Percentiles rank a stretch among this genome's conserved stretches.
These are phyloP conservation scores for Epichloe scottii DNA, from an alignment of 2,329 filamentous ascomycete species.

Conservation along the genomic window DNA sequence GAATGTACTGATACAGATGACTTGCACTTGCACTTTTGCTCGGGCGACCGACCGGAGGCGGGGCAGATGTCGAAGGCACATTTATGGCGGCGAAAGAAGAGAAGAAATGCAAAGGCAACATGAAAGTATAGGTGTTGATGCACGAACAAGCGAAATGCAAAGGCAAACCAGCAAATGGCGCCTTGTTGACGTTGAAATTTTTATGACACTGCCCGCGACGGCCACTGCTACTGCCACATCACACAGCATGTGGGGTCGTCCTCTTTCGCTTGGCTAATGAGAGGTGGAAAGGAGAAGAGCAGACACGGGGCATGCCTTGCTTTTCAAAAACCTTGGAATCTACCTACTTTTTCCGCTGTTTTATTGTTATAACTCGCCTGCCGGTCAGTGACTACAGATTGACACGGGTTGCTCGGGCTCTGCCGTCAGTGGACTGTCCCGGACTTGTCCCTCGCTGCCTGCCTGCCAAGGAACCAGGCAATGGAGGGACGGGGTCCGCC, in stretches of 20 bases:
- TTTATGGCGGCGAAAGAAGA: not conserved
- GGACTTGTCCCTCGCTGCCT: too few relatives aligned
- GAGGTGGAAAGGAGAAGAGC: not conserved
- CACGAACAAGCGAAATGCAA: not conserved
- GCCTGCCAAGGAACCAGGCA: too few relatives aligned
- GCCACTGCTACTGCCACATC: not conserved
- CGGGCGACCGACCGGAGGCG: not conserved
- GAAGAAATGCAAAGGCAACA: not conserved
- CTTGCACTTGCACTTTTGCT: too few relatives aligned
- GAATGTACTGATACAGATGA: too few relatives aligned
- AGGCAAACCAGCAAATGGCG: not conserved
- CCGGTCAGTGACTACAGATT: too few relatives aligned
- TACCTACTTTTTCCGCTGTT: too few relatives aligned
- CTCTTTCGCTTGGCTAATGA: constrained; percentile 4
- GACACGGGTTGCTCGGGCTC: too few relatives aligned
- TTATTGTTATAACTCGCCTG: too few relatives aligned
- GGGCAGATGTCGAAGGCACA: not conserved
- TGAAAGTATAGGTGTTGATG: not conserved
- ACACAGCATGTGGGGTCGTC: not conserved
- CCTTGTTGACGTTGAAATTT: not conserved
- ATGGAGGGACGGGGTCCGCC: too few relatives aligned
- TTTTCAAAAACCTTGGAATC: too few relatives aligned
- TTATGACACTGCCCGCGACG: not conserved
- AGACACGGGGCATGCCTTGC: not conserved
- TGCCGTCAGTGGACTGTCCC: too few relatives aligned